These are phyloP conservation scores for Teratosphaeria epicoccoides DNA, from an alignment of 2,329 filamentous ascomycete species.

Conservation along the genomic window DNA sequence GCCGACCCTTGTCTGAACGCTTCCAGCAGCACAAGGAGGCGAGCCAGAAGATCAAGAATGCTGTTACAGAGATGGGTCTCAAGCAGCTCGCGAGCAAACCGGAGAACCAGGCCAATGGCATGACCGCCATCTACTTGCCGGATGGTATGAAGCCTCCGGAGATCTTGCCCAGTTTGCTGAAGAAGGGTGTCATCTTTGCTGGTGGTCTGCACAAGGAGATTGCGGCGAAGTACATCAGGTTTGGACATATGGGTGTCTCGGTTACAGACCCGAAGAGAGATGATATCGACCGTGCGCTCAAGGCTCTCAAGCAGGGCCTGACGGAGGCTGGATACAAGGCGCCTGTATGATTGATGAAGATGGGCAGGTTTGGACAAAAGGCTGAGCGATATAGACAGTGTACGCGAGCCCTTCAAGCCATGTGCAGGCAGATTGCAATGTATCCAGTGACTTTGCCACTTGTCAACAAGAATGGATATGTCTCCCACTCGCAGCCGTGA, in stretches of 20 bases:
- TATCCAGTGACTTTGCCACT: too few species aligned
- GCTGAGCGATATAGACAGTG: neutral
- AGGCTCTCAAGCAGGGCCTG: conserved; percentile 64
- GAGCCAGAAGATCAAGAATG: conserved; percentile 78
- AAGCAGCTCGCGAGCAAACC: conserved; percentile 76
- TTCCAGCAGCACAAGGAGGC: conserved; percentile 71
- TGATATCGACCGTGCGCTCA: conserved; percentile 76
- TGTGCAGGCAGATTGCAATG: too few species aligned
- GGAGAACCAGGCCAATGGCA: conserved; percentile 88
- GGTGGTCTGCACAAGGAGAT: conserved; percentile 95
- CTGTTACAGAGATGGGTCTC: conserved; percentile 68
- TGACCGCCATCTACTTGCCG: conserved; percentile 95
- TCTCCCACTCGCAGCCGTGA: too few species aligned
- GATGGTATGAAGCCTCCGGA: conserved; percentile 72
- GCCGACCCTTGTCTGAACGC: conserved; percentile 67
- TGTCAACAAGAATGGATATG: too few species aligned
- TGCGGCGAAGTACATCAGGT: conserved; percentile 82
- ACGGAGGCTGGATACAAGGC: conserved; percentile 58
- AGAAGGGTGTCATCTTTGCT: conserved; percentile 86
- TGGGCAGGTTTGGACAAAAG: neutral
- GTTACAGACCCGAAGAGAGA: conserved; percentile 68
- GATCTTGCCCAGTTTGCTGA: conserved; percentile 66
- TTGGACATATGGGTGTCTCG: conserved; percentile 96
- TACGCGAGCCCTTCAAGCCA: neutral
- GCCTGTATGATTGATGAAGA: neutral